Evolutionary conservation across 2,329 filamentous ascomycete species (phyloP), one percentile per base, ranked within the genome.

Genomic region (Xylariaceae sp.): DNA sequence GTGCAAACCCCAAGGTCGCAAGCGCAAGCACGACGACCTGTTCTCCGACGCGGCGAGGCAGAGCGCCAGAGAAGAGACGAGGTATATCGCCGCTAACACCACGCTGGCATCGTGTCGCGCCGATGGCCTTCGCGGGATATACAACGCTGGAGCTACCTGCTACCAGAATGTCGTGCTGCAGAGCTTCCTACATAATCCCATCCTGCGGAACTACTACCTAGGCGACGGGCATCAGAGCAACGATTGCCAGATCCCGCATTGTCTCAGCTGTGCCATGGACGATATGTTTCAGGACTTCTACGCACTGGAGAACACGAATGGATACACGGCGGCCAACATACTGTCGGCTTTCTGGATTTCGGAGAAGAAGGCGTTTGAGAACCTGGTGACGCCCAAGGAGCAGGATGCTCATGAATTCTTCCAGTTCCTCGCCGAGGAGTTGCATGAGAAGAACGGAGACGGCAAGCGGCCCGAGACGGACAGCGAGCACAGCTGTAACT

Each of bases 321-420:
- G 88, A 1, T 95, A 94, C 53, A 90, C 88, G 2, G 88, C 89
- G 1, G 84, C 92, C 7, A 88, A 87, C 55, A 87, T 97, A 57
- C 74, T 97, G 31, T 81, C 88, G 41, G 87, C 85, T 9, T 89
- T 89, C 57, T 95, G 89, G 88, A 86, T 89, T 51, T 87, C 84
- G 4, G 85, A 87, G 60, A 81, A 76, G 66, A 78, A 74, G 59
- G 74, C 76, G 0, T 83, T 82, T 45, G 76, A 86, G 63, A 81
- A 84, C 44, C 71, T 89, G 15, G 87, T 90, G 2, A 92, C 89
- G 9, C 94, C 94, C 54, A 87, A 89, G 55, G 90, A 97, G 63
- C 90, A 97, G 66, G 90, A 97, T 58, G 90, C 90, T 1, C 90
- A 97, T 59, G 90, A 97, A 60, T 97, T 94, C 65, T 94, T 96